Evolutionary conservation across 805 yeast genomes (phyloP).

Genomic region (Candida silvatica): DNA sequence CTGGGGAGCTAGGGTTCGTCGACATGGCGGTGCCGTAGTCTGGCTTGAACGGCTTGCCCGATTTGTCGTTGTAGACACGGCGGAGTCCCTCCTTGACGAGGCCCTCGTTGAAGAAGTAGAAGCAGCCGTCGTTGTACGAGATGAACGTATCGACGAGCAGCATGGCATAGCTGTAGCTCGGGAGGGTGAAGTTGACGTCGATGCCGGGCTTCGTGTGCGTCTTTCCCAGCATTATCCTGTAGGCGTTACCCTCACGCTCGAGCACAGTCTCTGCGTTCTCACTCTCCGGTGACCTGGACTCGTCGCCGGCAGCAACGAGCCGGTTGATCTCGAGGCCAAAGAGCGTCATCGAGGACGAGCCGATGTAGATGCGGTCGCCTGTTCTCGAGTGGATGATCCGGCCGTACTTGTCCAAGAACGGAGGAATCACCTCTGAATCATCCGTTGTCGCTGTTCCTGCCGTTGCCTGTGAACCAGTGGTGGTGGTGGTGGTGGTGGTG

Average conservation of each 20-base stretch:
- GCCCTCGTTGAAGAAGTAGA: conserved; percentile 79
- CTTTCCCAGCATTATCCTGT: conserved; percentile 58
- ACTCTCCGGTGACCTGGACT: conserved; percentile 11
- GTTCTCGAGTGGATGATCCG: conserved; percentile 65
- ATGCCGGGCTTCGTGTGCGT: conserved; percentile 62
- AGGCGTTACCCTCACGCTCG: conserved; percentile 72
- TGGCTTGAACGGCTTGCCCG: conserved; percentile 19
- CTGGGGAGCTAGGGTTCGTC: conserved; percentile 18
- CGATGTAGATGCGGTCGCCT: conserved; percentile 69
- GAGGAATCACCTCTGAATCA: conserved; percentile 49
- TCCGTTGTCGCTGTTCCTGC: neutral
- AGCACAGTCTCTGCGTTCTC: conserved; percentile 40
- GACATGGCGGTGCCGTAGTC: conserved; percentile 18
- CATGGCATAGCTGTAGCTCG: conserved; percentile 71
- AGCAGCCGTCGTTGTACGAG: conserved; percentile 77
- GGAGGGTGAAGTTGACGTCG: conserved; percentile 62
- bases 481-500: neutral
- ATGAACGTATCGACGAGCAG: conserved; percentile 67
- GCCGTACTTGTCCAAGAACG: conserved; percentile 64
- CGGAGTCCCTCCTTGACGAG: conserved; percentile 58
- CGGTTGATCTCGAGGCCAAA: conserved; percentile 73
- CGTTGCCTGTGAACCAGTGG: neutral
- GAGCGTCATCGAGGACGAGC: conserved; percentile 76
- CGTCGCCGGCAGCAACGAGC: conserved; percentile 12
- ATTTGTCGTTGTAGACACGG: conserved; percentile 48